Conservation (phyloP, 176 grass and related monocot species). For the maize (Zea mays) region DNA sequence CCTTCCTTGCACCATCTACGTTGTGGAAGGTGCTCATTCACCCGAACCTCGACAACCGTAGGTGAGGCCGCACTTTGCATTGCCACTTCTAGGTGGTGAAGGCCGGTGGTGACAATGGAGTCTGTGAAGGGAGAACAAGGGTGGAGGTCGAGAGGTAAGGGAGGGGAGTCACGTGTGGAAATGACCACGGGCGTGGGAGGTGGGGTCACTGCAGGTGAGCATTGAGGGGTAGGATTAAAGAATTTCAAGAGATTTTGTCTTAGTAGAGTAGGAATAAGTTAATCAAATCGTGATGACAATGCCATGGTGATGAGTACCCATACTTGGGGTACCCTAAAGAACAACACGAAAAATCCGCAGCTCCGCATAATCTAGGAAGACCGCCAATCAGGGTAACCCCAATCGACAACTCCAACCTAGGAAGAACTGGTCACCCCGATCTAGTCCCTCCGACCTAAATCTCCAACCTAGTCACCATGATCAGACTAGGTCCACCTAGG, state of each 20-base stretch:
- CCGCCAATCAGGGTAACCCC: no score
- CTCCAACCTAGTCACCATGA: no score
- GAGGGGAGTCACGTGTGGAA: neutral
- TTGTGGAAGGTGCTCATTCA: neutral
- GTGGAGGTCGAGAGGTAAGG: neutral
- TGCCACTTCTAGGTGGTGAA: neutral
- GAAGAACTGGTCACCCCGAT: no score
- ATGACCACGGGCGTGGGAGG: accelerated
- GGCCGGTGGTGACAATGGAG: neutral
- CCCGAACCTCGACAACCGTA: accelerated
- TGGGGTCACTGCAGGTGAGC: neutral
- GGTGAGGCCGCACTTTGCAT: neutral
- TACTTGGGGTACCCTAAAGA: no score
- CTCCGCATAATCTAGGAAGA: no score
- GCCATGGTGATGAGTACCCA: no score
- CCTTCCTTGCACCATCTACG: no score
- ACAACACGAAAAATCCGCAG: no score
- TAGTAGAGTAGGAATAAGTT: neutral
- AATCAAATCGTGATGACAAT: neutral
- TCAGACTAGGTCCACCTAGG: no score
- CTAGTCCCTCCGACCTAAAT: no score
- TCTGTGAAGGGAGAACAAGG: accelerated
- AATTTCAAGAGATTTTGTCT: neutral
- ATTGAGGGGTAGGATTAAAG: no score
- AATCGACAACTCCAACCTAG: no score